A percentile compares a stretch with the other conserved stretches of the same genome.
phyloP scores from a whole-genome alignment of 2,329 filamentous ascomycete species.

The Sphaerostilbella broomeana region DNA sequence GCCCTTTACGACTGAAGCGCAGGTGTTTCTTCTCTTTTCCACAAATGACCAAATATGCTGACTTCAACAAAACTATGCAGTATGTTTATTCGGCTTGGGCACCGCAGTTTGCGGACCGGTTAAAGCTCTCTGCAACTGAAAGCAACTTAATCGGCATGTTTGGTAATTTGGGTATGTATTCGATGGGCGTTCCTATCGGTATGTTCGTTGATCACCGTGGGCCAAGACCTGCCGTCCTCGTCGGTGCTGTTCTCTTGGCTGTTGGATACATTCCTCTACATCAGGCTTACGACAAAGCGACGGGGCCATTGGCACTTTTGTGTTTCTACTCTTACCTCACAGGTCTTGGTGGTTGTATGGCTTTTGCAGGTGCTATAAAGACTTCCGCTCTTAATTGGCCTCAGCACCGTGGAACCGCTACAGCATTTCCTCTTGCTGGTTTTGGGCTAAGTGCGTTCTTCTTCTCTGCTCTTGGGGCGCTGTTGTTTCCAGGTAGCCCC shows the following conservation, averaged over 20 bases:
- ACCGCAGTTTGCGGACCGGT: conserved; percentile 82
- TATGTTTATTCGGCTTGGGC: conserved; percentile 99
- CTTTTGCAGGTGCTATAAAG: conserved; percentile 86
- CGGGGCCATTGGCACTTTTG: conserved; percentile 52
- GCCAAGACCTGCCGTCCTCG: conserved; percentile 68
- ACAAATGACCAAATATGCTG: neutral
- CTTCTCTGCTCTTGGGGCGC: conserved; percentile 72
- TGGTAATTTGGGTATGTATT: conserved; percentile 92
- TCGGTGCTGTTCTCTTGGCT: conserved; percentile 66
- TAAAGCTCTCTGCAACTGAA: conserved; percentile 85
- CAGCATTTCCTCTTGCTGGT: conserved; percentile 84
- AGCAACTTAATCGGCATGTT: conserved; percentile 84
- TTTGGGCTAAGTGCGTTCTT: conserved; percentile 96
- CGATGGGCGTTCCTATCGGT: conserved; percentile 79
- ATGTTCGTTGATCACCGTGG: conserved; percentile 79
- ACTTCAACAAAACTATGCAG: conserved; percentile 38
- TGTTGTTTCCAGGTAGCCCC: conserved; percentile 78
- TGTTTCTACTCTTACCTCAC: conserved; percentile 82
- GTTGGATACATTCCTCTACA: conserved; percentile 83
- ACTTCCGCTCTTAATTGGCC: conserved; percentile 86
- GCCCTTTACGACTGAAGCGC: too few species aligned
- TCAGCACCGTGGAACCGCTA: conserved; percentile 83
- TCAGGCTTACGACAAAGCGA: conserved; percentile 64
- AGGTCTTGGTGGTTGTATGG: conserved; percentile 81
- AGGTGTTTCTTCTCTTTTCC: neutral